Evolutionary conservation across 306 rosid species (phyloP).

Genomic region (Bauhinia variegata): DNA sequence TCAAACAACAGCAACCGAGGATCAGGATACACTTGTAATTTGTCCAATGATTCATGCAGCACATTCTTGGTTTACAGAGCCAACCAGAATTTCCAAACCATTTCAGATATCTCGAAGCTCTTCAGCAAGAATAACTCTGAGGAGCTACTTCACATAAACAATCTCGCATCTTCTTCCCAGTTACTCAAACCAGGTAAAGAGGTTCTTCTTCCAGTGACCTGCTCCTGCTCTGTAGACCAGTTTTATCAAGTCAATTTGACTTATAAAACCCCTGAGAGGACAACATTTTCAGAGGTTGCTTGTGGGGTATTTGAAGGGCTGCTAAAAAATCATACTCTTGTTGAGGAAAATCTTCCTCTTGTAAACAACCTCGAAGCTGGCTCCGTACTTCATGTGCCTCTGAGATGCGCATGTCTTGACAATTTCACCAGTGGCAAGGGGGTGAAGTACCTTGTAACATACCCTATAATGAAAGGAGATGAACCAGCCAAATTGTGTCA

Average conservation of each 20-base stretch:
- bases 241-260: constrained; percentile 48
- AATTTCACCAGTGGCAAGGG: constrained; percentile 29
- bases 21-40: constrained; percentile 59
- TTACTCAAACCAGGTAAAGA: constrained; percentile 55
- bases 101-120: constrained; percentile 47
- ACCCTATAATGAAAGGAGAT: constrained; percentile 56
- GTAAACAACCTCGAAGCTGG: constrained; percentile 34
- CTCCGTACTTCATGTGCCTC: constrained; percentile 50
- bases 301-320: constrained; percentile 68
- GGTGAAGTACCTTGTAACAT: constrained; percentile 60
- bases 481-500: background rate
- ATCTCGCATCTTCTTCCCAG: constrained; percentile 40
- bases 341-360: constrained; percentile 38
- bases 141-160: constrained; percentile 44
- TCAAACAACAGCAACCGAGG: constrained; percentile 33
- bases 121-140: constrained; percentile 34
- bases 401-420: constrained; percentile 62
- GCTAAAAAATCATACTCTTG: constrained; percentile 44
- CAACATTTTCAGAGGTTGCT: constrained; percentile 49
- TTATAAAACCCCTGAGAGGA: constrained; percentile 34
- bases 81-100: constrained; percentile 41
- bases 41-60: constrained; percentile 48
- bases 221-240: constrained; percentile 49
- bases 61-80: constrained; percentile 67
- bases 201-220: constrained; percentile 57